Evolutionary conservation across 257 asterid species (phyloP), one percentile per base, ranked within the genome.

Genomic region (Plectranthus barbatus): DNA sequence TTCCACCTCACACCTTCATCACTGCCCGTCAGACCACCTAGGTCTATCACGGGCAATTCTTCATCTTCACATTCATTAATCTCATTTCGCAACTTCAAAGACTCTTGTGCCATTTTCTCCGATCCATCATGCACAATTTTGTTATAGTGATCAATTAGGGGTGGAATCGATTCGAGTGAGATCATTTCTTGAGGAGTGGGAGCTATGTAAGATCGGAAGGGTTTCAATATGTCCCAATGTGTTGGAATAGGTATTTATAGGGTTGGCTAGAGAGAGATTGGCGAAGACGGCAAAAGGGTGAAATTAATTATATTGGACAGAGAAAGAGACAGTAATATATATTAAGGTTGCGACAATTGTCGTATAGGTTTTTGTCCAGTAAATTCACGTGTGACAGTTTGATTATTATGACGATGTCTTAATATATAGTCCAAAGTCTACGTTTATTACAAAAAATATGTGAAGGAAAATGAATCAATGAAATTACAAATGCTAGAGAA

Each of bases 21-120:
- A 0, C 11, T 49, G 41, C 75, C 58, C n/a, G 39, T 62, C 3
- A 87, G 58, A 60, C 47, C 67, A 0, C 65, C 50, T 1, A 87
- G 37, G 40, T 84, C 83, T 29, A 87, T 79, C 0, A 80, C 2
- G 1, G 93, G 90, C 6, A 82, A 72, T 33, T 80, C 79, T 1
- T 23, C 24, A n/a, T 80, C 79, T 1, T 23, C 24, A n/a, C 39
- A 21, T 9, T 4, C n/a, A 6, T 29, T 7, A 1, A 2, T 7
- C 0, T 62, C 60, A 2, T 2, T 44, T 36, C 41, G 73, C 14
- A 4, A 3, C 0, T 26, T 12, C 4, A 0, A 0, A 0, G 18
- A 7, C 33, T 12, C 14, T 0, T 46, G 14, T 49, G 58, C 31
- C 2, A 54, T 7, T 4, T 36, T 34, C 18, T 4, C 14, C 3